phyloP scores from a whole-genome alignment of 345 rosid genomes.

The Psidium friedrichsthalianum region DNA sequence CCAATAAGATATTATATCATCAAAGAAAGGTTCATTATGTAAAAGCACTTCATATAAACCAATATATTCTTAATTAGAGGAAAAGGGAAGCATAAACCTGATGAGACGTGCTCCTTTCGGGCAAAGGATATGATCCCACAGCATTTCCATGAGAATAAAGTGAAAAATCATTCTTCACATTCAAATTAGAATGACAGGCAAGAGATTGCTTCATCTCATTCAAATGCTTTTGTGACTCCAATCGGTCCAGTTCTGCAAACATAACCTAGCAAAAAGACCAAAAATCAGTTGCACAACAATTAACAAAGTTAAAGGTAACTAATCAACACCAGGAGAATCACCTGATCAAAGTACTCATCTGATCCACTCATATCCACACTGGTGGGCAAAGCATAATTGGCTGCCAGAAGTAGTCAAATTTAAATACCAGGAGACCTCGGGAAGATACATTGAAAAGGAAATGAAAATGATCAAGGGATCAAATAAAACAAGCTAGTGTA shows the following conservation, averaged over 20 bases:
- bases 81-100: slow-evolving; percentile 2
- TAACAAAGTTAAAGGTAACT: neutral
- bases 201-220: slow-evolving; percentile 15
- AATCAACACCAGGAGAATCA: neutral
- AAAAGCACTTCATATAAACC: neutral
- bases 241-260: slow-evolving; percentile 12
- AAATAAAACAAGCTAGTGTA: neutral
- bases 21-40: neutral
- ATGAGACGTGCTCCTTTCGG: slow-evolving; percentile 1
- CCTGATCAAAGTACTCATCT: slow-evolving; percentile 18
- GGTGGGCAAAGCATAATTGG: slow-evolving; percentile 12
- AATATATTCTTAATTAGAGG: neutral
- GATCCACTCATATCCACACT: slow-evolving; percentile 11
- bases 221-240: slow-evolving; percentile 11
- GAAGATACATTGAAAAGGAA: neutral
- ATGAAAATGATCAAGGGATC: neutral
- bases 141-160: slow-evolving; percentile 2
- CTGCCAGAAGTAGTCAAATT: slow-evolving; percentile 4
- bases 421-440: neutral
- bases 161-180: neutral
- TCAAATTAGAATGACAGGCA: neutral
- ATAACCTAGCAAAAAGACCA: slow-evolving; percentile 9
- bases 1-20: neutral
- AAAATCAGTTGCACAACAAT: neutral
- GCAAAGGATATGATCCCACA: neutral